Evolutionary conservation across 177 flowering plant genomes (phyloP), one percentile per base, ranked within the genome.

Genomic region (Telopea speciosissima): DNA sequence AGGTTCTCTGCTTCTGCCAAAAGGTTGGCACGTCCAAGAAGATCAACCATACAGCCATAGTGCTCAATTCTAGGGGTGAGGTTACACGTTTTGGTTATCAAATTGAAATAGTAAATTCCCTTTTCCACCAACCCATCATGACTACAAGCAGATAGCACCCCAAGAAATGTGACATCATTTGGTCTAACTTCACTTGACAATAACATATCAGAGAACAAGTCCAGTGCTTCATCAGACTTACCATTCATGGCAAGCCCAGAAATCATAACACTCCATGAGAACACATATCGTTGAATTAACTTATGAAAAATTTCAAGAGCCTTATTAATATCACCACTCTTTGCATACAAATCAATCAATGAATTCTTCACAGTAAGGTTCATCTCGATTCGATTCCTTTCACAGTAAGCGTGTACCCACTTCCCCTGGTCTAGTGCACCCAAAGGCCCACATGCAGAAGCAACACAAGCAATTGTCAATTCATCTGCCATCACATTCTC

Each of bases 331-430:
- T 76, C 77, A 58, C 83, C 83, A 71, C 83, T 75, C 63, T 78
- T 81, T 19, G 81, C 71, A 56, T 78, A 81, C 83, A 81, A 78
- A 71, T 78, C 83, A 69, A 81, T 78, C 71, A 81, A 65, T 28
- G 79, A 71, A 67, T 78, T 78, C 42, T 68, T 71, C 67, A 75
- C 77, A 0, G 60, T 13, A 16, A 81, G 71, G 64, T 76, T 74
- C 77, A 76, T 66, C 52, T 73, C 67, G 13, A 76, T 68, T 13
- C 63, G 67, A 14, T 63, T 76, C 28, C 73, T 74, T 10, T 76
- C 76, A 45, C 79, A 69, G 63, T 74, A 76, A 40, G 67, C 61
- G 67, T 79, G 81, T 24, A 76, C 66, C 79, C 79, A 78, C 42
- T 74, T 76, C 60, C 80, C 80, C 33, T 59, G 72, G 49, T 74